phyloP scores from a whole-genome alignment of 1,139 yeast genomes.

The Saccharomycopsis phalli region DNA sequence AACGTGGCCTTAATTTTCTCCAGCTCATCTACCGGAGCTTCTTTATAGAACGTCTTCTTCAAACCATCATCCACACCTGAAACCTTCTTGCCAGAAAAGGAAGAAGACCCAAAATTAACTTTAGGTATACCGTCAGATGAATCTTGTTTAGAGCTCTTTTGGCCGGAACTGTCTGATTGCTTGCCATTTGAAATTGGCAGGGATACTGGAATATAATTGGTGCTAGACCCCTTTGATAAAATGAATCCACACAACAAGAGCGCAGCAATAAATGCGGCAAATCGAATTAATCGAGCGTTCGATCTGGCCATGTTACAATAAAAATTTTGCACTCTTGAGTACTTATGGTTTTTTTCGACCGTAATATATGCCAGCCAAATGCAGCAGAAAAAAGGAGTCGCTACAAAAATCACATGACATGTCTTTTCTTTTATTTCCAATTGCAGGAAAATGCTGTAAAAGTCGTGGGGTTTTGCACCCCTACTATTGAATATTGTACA shows the following conservation, averaged over 20 bases:
- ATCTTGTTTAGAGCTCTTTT: background rate
- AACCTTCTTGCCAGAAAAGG: conserved; percentile 8
- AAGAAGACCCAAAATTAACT: background rate
- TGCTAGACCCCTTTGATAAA: conserved; percentile 49
- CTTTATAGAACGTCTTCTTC: conserved; percentile 30
- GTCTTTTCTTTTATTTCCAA: too few species aligned
- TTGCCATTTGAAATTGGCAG: conserved; percentile 1
- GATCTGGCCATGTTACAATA: conserved; percentile 48
- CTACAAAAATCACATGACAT: too few species aligned
- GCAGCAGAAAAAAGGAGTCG: too few species aligned
- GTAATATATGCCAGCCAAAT: too few species aligned
- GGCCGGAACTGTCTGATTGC: background rate
- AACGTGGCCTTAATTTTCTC: conserved; percentile 56
- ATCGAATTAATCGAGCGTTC: conserved; percentile 53
- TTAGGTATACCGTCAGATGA: background rate
- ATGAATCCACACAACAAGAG: conserved; percentile 52
- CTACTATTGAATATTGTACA: too few species aligned
- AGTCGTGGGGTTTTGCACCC: too few species aligned
- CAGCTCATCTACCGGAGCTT: conserved; percentile 12
- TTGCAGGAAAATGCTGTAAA: too few species aligned
- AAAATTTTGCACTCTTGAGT: too few species aligned
- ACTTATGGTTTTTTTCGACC: too few species aligned
- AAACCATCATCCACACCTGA: conserved; percentile 50
- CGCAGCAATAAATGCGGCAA: conserved; percentile 50
- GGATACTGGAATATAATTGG: conserved; percentile 29